Evolutionary conservation across 768 basidiomycete genomes (phyloP), one percentile per base, ranked within the genome.

Genomic region (Lactifluus echinatus): DNA sequence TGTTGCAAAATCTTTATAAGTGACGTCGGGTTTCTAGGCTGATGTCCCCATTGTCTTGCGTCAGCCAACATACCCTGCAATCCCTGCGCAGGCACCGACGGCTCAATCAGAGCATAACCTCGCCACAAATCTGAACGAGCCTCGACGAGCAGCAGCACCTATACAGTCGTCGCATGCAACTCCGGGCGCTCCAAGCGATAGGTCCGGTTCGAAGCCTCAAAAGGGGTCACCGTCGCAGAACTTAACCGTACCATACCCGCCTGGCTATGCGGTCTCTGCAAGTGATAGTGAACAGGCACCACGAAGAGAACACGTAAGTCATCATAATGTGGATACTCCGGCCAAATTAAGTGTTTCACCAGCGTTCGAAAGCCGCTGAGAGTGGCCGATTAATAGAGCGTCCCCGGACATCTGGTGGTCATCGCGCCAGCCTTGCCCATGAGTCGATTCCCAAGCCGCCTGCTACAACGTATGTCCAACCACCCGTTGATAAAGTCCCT

Each of bases 231-330:
- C 54, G 2, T 63, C 62, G 7, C 57, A 51, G n/a, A 59, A 56
- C 29, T 47, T 51, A 34, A 55, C 53, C 7, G 44, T 59, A 6
- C 62, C 62, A 19, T 64, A 63, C 24, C 63, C 62, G 26, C 63
- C 63, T 36, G 63, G 58, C n/a, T 63, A 64, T 55, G 62, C 56
- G 44, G 55, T 59, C 31, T 63, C 63, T 15, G 59, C 50, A 47
- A 64, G 63, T 39, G 63, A 64, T 50, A 61, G 53, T 34, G 62
- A 64, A 50, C 53, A 51, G 14, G 45, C 37, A 26, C 40, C 44
- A 29, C 56, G 55, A 34, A 60, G 53, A 52, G 62, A 63, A 21
- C 53, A 52, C 37, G 63, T 64, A 34, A 55, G 61, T 55, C 11
- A 21, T 28, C 29, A 29, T 46, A 29, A 34, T 5, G 1, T 21